Evolutionary conservation across 78 protist genomes (phyloP).

Genomic region (Capsaspora owczarzaki): DNA sequence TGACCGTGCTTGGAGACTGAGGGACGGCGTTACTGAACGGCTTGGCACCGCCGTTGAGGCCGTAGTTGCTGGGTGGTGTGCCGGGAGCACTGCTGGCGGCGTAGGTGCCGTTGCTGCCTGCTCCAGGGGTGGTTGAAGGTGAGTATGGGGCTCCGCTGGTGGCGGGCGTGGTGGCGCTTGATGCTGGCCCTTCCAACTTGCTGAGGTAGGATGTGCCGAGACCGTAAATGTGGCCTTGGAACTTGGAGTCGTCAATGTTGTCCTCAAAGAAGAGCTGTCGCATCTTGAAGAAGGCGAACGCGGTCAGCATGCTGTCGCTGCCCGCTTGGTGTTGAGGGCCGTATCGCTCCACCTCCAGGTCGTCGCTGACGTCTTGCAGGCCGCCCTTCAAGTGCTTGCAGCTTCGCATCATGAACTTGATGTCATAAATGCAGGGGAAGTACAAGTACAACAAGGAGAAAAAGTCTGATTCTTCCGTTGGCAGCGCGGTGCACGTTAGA

Average conservation of each 20-base stretch:
- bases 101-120: too few species aligned
- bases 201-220: neutral
- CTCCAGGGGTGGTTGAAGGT: too few species aligned
- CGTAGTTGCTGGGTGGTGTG: too few species aligned
- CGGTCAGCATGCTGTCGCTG: conserved; percentile 78
- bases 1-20: too few species aligned
- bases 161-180: too few species aligned
- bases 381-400: conserved; percentile 78
- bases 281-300: conserved; percentile 73
- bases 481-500: conserved; percentile 69
- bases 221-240: conserved; percentile 57
- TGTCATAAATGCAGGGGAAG: conserved; percentile 86
- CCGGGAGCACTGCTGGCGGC: too few species aligned
- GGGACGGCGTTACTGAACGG: too few species aligned
- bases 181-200: too few species aligned
- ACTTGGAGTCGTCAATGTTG: conserved; percentile 51
- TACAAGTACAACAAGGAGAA: conserved; percentile 51
- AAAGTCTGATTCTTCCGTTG: conserved; percentile 69
- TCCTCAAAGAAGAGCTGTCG: conserved; percentile 62
- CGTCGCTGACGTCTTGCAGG: conserved; percentile 80
- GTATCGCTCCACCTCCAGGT: conserved; percentile 65
- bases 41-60: too few species aligned
- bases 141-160: too few species aligned
- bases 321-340: conserved; percentile 96
- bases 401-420: conserved; percentile 73